phyloP scores from a whole-genome alignment of 257 asterid genomes.

The Ilex asprella region DNA sequence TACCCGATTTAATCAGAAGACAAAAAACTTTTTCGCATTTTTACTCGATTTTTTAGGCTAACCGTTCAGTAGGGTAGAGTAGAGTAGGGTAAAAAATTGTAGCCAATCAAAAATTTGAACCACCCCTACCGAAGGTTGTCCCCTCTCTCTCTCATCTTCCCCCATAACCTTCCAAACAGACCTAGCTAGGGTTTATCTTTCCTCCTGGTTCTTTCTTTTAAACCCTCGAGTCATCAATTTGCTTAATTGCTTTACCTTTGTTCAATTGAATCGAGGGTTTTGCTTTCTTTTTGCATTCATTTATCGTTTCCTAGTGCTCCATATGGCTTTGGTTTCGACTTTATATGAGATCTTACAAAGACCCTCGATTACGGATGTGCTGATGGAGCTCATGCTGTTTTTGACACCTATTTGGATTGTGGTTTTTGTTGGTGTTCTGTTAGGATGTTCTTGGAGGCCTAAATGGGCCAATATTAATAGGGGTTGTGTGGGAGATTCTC shows the following conservation, averaged over 20 bases:
- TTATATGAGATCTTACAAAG: conserved; percentile 51
- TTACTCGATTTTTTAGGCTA: too few relatives aligned
- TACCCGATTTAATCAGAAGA: too few relatives aligned
- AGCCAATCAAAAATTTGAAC: too few relatives aligned
- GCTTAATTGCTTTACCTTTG: conserved; percentile 39
- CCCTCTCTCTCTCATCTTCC: conserved; percentile 7
- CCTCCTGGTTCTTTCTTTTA: background rate
- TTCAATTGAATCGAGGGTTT: conserved; percentile 51
- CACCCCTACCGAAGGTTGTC: too few relatives aligned
- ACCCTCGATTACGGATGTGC: conserved; percentile 45
- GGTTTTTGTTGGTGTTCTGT: conserved; percentile 65
- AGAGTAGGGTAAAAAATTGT: too few relatives aligned
- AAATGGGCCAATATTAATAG: conserved; percentile 52
- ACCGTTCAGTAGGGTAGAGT: too few relatives aligned
- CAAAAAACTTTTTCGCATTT: too few relatives aligned
- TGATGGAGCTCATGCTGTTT: conserved; percentile 50
- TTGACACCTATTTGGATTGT: conserved; percentile 74
- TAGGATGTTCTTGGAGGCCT: conserved; percentile 98
- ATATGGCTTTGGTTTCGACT: conserved; percentile 49
- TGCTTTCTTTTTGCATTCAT: background rate
- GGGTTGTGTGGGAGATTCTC: conserved; percentile 17
- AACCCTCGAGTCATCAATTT: conserved; percentile 50
- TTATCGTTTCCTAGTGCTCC: background rate
- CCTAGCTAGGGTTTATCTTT: conserved; percentile 13
- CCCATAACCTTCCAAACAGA: conserved; percentile 6